phyloP scores from a whole-genome alignment of 768 basidiomycete genomes.

The Amanita thiersii region DNA sequence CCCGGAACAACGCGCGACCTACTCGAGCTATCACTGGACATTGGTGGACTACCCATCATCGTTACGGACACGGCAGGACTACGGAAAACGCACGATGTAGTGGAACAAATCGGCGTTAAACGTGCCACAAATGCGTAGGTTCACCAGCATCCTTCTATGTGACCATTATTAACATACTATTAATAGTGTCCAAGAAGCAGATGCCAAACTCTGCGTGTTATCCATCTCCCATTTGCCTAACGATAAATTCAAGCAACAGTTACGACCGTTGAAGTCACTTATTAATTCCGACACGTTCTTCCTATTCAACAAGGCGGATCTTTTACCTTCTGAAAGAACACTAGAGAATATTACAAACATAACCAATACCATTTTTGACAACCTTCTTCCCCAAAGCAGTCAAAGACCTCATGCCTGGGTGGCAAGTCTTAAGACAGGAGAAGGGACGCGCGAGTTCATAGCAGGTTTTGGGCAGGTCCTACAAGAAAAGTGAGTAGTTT shows the following conservation, averaged over 20 bases:
- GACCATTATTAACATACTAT: conserved; percentile 2
- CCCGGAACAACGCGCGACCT: conserved; percentile 90
- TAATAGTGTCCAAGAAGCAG: conserved; percentile 54
- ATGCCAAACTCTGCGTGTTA: conserved; percentile 75
- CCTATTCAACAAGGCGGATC: conserved; percentile 76
- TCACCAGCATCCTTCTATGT: neutral
- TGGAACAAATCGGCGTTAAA: conserved; percentile 78
- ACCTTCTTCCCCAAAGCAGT: conserved; percentile 4
- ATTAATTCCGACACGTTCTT: conserved; percentile 54
- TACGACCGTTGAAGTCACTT: conserved; percentile 45
- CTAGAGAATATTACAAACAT: neutral
- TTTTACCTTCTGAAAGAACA: conserved; percentile 14
- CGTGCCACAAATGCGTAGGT: conserved; percentile 63
- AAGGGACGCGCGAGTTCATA: conserved; percentile 54
- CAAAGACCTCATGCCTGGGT: conserved; percentile 37
- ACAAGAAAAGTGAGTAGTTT: conserved; percentile 33
- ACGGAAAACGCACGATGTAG: conserved; percentile 54
- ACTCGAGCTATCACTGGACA: conserved; percentile 77
- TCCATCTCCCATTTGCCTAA: conserved; percentile 46
- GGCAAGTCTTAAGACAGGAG: conserved; percentile 51
- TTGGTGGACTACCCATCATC: conserved; percentile 78
- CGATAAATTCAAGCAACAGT: conserved; percentile 10
- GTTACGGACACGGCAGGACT: conserved; percentile 86
- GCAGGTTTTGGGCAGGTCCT: conserved; percentile 46
- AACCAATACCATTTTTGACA: neutral